Conservation (phyloP, 2,329 filamentous ascomycete genomes). For the Phyllosticta capitalensis region DNA sequence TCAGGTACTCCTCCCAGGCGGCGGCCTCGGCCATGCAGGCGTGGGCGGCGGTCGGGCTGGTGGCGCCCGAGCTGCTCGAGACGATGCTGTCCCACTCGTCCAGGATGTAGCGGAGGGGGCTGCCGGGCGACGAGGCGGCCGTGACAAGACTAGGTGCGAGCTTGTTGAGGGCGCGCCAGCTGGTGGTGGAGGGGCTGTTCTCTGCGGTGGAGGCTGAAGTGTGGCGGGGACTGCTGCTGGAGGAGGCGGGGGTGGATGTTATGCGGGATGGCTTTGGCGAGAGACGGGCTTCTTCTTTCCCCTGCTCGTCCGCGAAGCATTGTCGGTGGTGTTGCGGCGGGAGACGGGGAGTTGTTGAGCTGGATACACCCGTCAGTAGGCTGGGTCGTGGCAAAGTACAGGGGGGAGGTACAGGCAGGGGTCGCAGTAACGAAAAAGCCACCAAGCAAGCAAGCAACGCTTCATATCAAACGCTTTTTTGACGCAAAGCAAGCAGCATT, state of each 20-base stretch:
- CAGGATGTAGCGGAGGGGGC: slow-evolving; percentile 49
- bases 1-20: slow-evolving; percentile 6
- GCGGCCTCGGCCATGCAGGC: slow-evolving; percentile 6
- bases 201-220: slow-evolving; percentile 5
- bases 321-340: not conserved
- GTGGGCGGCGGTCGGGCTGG: not conserved
- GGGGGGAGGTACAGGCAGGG: slow-evolving; percentile 21
- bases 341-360: not conserved
- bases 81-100: slow-evolving; percentile 68
- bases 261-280: not conserved
- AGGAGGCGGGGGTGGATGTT: not conserved
- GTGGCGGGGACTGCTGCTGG: not conserved
- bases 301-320: not conserved
- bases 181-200: slow-evolving; percentile 23
- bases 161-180: slow-evolving; percentile 64
- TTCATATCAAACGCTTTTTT: not conserved
- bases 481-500: not conserved
- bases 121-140: slow-evolving; percentile 58
- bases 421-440: slow-evolving; percentile 11
- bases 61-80: not conserved
- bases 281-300: not conserved
- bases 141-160: slow-evolving; percentile 68
- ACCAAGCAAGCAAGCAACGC: slow-evolving; percentile 8
- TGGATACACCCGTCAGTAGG: not conserved
- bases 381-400: slow-evolving; percentile 15